Base-by-base conservation (phyloP, 2,329 filamentous ascomycete species). In the Rutstroemia sp. region DNA sequence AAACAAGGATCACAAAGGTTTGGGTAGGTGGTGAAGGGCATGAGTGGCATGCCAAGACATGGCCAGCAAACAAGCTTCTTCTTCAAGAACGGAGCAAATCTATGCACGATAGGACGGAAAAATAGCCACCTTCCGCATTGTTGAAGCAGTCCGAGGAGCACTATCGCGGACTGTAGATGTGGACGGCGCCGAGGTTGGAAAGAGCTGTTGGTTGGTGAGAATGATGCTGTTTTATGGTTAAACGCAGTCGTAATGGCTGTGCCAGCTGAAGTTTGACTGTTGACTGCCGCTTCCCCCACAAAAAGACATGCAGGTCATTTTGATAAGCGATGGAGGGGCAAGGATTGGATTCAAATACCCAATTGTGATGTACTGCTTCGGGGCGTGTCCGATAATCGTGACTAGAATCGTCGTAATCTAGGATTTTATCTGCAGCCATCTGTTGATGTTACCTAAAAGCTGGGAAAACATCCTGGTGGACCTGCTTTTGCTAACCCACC, bases 1-100 rank as follows among this genome's bases (percentile, higher is more conserved):
- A 45, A 44, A n/a, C 53, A 51, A 45, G 53, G 47, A 45, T 45
- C 38, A 4, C 6, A n/a, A 39, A 34, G 30, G 9, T 4, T 50
- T 38, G 53, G 18, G 21, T 14, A 38, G 18, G 30, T 10, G 49
- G 45, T 18, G 27, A 49, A 39, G 44, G 19, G 48, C 44, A 9
- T n/a, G 52, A 54, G 52, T 54, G 52, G 52, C 39, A 55, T 49
- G 52, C 52, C 46, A 55, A 55, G 52, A 37, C 18, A 30, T 50
- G 18, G 25, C 45, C 45, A 41, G 52, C 5, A 41, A 23, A 49
- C 34, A 46, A 53, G 51, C 42, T 45, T 23, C 34, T 49, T n/a
- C 16, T 34, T 42, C 53, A 50, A 55, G 38, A 49, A 42, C n/a
- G 23, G 21, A 27, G 14, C 6, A 34, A 12, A 34, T 21, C 4